Evolutionary conservation across 176 grass and related monocot species (phyloP).

Genomic region (Metroxylon sagu): DNA sequence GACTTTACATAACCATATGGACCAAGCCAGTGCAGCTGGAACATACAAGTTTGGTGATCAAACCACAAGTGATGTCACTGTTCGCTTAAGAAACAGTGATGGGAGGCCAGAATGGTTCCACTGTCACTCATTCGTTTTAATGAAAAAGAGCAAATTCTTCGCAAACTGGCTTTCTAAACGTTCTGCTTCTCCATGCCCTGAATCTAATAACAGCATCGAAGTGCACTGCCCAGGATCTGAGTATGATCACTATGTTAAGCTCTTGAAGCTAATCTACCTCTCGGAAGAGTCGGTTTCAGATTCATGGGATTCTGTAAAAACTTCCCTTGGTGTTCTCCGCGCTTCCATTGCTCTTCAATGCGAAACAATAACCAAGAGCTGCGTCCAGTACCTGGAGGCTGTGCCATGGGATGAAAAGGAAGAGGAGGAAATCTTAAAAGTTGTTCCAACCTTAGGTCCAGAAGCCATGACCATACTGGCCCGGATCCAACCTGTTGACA

Average conservation of each 20-base stretch:
- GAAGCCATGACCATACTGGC: slow-evolving; percentile 43
- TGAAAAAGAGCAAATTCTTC: slow-evolving; percentile 55
- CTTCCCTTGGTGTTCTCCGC: slow-evolving; percentile 50
- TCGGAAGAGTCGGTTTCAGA: slow-evolving; percentile 46
- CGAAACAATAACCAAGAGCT: slow-evolving; percentile 36
- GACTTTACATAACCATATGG: slow-evolving; percentile 29
- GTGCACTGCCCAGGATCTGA: slow-evolving; percentile 40
- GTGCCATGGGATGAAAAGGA: slow-evolving; percentile 78
- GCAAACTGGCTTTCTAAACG: slow-evolving; percentile 25
- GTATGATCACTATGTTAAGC: slow-evolving; percentile 66
- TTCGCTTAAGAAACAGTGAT: slow-evolving; percentile 40
- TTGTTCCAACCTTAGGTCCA: slow-evolving; percentile 44
- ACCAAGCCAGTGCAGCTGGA: slow-evolving; percentile 14
- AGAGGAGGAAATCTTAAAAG: slow-evolving; percentile 74
- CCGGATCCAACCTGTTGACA: slow-evolving; percentile 54
- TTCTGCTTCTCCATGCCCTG: not conserved
- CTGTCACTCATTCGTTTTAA: slow-evolving; percentile 66
- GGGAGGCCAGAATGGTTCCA: slow-evolving; percentile 44
- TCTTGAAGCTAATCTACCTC: slow-evolving; percentile 59
- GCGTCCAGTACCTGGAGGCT: slow-evolving; percentile 77
- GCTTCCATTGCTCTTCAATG: slow-evolving; percentile 51
- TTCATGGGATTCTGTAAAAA: slow-evolving; percentile 81
- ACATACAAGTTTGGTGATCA: slow-evolving; percentile 45
- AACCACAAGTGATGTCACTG: slow-evolving; percentile 51
- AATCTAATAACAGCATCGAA: slow-evolving; percentile 42